phyloP scores from a whole-genome alignment of 352 stramenopile genomes.

The Aphanomyces cochlioides region DNA sequence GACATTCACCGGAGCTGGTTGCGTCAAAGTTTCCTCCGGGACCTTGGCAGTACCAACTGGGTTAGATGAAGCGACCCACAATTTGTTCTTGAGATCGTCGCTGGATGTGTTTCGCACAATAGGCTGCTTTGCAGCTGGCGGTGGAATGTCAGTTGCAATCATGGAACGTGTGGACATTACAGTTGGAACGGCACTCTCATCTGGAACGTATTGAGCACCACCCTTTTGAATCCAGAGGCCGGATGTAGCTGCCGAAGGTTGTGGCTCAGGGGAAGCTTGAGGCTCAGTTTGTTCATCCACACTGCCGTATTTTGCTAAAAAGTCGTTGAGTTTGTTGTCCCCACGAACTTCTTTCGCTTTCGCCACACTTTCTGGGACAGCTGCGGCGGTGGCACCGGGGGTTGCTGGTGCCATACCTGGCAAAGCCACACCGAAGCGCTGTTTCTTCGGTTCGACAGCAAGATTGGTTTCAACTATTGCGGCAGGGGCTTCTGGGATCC shows the following conservation, averaged over 20 bases:
- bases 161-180: background rate
- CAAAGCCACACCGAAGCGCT: background rate
- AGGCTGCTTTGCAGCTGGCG: background rate
- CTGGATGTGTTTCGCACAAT: constrained; percentile 8
- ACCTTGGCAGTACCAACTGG: background rate
- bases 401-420: background rate
- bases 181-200: background rate
- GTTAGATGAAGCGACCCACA: constrained; percentile 1
- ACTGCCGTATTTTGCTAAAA: background rate
- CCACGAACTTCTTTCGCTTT: background rate
- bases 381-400: background rate
- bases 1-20: too few relatives aligned
- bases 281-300: background rate
- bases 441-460: background rate
- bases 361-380: background rate
- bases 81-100: constrained; percentile 21
- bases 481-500: background rate
- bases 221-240: constrained; percentile 19
- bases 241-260: background rate
- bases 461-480: background rate
- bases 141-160: constrained; percentile 1
- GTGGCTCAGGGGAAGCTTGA: background rate
- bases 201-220: constrained; percentile 1
- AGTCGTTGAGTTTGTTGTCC: background rate
- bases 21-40: too few relatives aligned